phyloP scores from a whole-genome alignment of 257 asterid species.

The Plantago elongata region DNA sequence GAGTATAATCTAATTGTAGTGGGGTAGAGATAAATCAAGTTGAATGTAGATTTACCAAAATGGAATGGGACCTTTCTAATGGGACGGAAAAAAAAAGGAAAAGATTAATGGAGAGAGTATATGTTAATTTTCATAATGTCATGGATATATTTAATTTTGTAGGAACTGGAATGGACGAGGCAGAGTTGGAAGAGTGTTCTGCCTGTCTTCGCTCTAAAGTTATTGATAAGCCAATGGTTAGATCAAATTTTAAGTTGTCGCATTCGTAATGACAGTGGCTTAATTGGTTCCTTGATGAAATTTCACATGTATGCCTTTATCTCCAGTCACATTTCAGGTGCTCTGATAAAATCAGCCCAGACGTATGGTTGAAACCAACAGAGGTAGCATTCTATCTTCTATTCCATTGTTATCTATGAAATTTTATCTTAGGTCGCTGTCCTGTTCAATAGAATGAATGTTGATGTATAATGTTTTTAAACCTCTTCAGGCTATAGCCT shows the following conservation, averaged over 20 bases:
- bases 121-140: constrained; percentile 1
- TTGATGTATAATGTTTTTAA: too few relatives aligned
- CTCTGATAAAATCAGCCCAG: constrained; percentile 67
- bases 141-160: constrained; percentile 13
- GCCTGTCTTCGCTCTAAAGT: constrained; percentile 55
- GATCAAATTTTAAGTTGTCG: constrained; percentile 14
- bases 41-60: too few relatives aligned
- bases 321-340: constrained; percentile 77
- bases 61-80: too few relatives aligned
- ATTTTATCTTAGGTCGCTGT: too few relatives aligned
- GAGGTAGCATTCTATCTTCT: constrained; percentile 51
- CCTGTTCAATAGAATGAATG: too few relatives aligned
- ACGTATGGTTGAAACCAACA: constrained; percentile 93
- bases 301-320: constrained; percentile 18
- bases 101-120: too few relatives aligned
- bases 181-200: constrained; percentile 81
- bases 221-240: constrained; percentile 77
- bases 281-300: neutral
- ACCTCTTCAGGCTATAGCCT: too few relatives aligned
- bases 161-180: constrained; percentile 93
- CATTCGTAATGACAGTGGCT: neutral
- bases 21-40: too few relatives aligned
- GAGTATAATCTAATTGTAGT: too few relatives aligned
- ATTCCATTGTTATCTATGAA: neutral
- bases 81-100: too few relatives aligned